Evolutionary conservation across 768 basidiomycete species (phyloP), one percentile per base, ranked within the genome.

Genomic region (Xerocomus spinulosus): DNA sequence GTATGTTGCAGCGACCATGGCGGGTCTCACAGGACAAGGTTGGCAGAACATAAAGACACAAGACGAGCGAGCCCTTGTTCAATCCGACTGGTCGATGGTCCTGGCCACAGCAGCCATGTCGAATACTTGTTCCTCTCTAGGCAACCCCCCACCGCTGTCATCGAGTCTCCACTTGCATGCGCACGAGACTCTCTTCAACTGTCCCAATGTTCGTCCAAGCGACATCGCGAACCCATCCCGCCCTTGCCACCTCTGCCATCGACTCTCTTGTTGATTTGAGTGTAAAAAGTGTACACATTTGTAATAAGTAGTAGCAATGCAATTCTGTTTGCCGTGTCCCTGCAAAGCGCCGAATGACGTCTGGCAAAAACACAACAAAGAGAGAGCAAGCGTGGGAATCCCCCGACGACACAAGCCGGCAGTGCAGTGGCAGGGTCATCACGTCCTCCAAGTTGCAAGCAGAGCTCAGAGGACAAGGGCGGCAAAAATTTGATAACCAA

Each of bases 401-500:
- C 49, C 49, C 49, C 43, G 49, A 50, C 49, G 43, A 50, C 49
- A 23, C 43, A 40, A 26, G 49, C 49, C 38, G 20, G 26, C 3
- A 45, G 20, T 50, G 49, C 49, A 50, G 49, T 21, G 17, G 49
- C 49, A 46, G 25, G 44, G 49, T 50, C 49, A 50, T 50, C 49
- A 3, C 49, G 21, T 21, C 43, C 43, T 38, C 43, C 20, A 43
- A 50, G 50, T 36, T 47, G 45, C 50, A 51, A 51, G 45, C 43
- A 43, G 20, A 29, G 20, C 58, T 61, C 58, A 2, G 1, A 32
- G 55, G 34, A 51, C 55, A 58, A 51, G 53, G 59, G 62, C 52
- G 53, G 30, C 63, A 63, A 63, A 63, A 62, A 55, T 64, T 63
- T 73, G 69, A 77, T 79, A 78, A 79, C 76, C 76, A 77, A 62